A percentile compares a stretch with the other conserved stretches of the same genome.
Conservation (phyloP, 2,329 filamentous ascomycete species). For the Pseudogymnoascus sp. region DNA sequence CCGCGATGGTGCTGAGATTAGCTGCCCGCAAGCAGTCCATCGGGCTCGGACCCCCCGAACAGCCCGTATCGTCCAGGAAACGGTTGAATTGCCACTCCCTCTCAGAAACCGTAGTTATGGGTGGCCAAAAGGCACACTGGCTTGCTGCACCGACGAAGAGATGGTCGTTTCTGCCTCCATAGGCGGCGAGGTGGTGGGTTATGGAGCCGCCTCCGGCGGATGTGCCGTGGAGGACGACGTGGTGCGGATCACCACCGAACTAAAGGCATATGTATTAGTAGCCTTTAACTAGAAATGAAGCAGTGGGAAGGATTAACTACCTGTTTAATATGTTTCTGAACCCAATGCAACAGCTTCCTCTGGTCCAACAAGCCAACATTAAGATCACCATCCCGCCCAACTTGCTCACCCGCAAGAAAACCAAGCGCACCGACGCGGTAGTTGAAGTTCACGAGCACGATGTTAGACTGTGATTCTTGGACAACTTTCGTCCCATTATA, state of each 20-base stretch:
- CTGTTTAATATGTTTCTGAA: constrained; percentile 49
- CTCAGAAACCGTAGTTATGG: constrained; percentile 28
- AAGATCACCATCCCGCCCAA: constrained; percentile 48
- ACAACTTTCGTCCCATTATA: constrained; percentile 45
- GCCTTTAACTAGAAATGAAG: not conserved
- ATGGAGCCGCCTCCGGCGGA: constrained; percentile 38
- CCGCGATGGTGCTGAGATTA: constrained; percentile 29
- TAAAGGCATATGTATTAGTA: not conserved
- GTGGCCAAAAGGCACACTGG: constrained; percentile 30
- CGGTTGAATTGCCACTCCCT: constrained; percentile 33
- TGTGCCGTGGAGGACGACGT: constrained; percentile 38
- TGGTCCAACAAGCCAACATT: constrained; percentile 61
- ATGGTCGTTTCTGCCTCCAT: constrained; percentile 1
- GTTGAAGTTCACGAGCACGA: constrained; percentile 55
- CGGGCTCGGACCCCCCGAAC: constrained; percentile 19
- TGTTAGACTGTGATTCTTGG: constrained; percentile 35
- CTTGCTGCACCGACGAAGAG: constrained; percentile 18
- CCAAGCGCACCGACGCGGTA: constrained; percentile 57
- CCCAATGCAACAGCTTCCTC: constrained; percentile 52
- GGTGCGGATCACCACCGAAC: constrained; percentile 36
- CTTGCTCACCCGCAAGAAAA: constrained; percentile 51
- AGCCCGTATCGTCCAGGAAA: constrained; percentile 28
- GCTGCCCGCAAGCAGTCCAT: constrained; percentile 30
- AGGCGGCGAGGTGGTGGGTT: constrained; percentile 24
- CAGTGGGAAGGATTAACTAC: constrained; percentile 22